Evolutionary conservation across 2,329 filamentous ascomycete species (phyloP), one percentile per base, ranked within the genome.

Genomic region (Knufia fluminis): DNA sequence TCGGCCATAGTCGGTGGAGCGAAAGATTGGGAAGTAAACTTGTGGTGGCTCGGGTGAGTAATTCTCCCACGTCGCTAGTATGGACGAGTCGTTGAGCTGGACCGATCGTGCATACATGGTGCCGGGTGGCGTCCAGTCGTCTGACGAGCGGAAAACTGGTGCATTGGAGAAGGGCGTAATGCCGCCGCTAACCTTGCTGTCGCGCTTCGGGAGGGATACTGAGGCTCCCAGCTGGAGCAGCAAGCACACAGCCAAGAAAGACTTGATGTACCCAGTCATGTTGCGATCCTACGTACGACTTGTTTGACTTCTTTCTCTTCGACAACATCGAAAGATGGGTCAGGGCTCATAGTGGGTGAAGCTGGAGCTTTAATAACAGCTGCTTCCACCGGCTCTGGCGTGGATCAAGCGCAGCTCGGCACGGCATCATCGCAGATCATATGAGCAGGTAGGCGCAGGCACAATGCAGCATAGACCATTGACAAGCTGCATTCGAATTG

Each of bases 21-120:
- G 52, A 60, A 66, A 58, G 66, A 76, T 59, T 61, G 67, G 79
- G 60, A 78, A 80, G 55, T 66, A 69, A 9, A 77, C 75, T 1
- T 67, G 60, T 1, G 76, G 77, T 14, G 76, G 77, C 57, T 81
- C 72, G 33, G 62, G 73, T 43, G 62, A 71, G 61, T 76, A 76
- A 60, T 76, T 76, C 55, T 77, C 74, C 73, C 74, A 78, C 20
- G 74, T 77, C 48, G 68, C 33, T 36, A 36, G 33, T 6, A 36
- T 36, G 6, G 33, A 65, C 22, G 71, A 64, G 16, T 68, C 62
- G 46, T 73, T 63, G 40, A 74, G 66, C 3, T 69, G 67, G 33
- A 68, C 55, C 16, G 70, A 73, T 24, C 74, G 72, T 2, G 75
- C 74, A 57, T 78, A 78, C 10, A 77, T 66, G 0, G 71, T 72